Evolutionary conservation across 768 basidiomycete species (phyloP), one percentile per base, ranked within the genome.

Genomic region (Galerina sulciceps): DNA sequence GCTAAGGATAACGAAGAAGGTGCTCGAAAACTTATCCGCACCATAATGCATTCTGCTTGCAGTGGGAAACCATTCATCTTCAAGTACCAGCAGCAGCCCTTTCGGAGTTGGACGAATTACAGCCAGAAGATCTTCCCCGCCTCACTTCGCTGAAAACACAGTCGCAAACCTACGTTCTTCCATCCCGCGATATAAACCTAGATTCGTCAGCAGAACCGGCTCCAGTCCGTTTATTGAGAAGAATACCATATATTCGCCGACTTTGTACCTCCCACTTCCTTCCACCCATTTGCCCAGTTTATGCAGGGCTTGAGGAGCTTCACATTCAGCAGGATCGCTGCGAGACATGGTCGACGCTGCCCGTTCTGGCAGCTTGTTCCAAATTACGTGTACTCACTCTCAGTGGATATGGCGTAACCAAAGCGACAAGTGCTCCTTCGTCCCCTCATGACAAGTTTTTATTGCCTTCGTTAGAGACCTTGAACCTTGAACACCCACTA

Each of bases 401-500:
- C 26, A 59, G 50, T 42, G 64, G 64, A 15, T 58, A 53, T 45
- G 64, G 64, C 10, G 51, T 59, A 31, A 60, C 61, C 9, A 50
- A 47, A 10, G 17, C 23, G 23, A 31, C 15, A 4, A 36, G 53
- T 8, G 18, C 34, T 17, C 40, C 40, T 37, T 36, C 46, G 6
- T 3, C 48, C 6, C 18, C 42, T 9, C 10, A 51, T n/a, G 14
- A 18, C 18, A 18, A 40, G 6, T 10, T 66, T 14, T 26, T 35
- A 11, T 49, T 66, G 40, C 51, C 65, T 10, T 34, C 56, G 26
- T 42, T 66, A 43, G 55, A 57, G 35, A 57, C 55, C 14, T 46
- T 66, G 14, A 63, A 57, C 51, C 42, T 66, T 34, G 65, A 63
- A 40, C 61, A 66, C 47, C 65, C 65, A 13, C 26, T 38, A 4